Evolutionary conservation across 208 protist species (phyloP), one percentile per base, ranked within the genome.

Genomic region (Acanthamoeba divionensis): DNA sequence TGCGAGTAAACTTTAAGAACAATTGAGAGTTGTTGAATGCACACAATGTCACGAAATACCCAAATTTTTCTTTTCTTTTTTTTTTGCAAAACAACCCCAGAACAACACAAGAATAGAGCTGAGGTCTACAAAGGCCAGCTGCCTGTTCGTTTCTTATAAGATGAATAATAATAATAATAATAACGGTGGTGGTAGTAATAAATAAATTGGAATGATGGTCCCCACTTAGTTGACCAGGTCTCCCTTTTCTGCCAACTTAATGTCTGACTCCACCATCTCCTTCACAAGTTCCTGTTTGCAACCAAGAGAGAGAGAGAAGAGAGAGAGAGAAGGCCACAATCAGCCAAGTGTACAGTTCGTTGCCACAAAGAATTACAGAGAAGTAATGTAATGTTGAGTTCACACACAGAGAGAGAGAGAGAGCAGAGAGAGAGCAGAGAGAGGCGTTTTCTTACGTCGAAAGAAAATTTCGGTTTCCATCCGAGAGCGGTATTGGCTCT

Each of bases 401-500:
- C n/a, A n/a, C n/a, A n/a, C n/a, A n/a, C n/a, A n/a, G n/a, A n/a
- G n/a, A n/a, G n/a, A n/a, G n/a, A n/a, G n/a, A n/a, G 65, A 89
- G 21, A 57, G 82, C 15, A 89, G n/a, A 15, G 62, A 86, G 89
- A 89, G 80, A 13, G 18, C n/a, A 90, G 15, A 60, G 82, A 89
- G 21, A 90, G 29, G 18, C 18, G 29, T 15, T 24, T 13, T n/a
- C 21, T 41, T n/a, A 93, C 91, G 13, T 94, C 67, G 54, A 97
- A 96, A 15, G 91, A 73, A 5, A 86, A 73, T 31, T 91, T 94
- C 36, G 90, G 91, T 36, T 63, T 69, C 96, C 98, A 99, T 57
- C 95, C 95, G 48, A 99, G 97, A 90, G 97, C 93, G 12, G 94
- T 95, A 55, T 96, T 95, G 52, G 98, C 97, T 91, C 98, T 98